phyloP scores from a whole-genome alignment of 371 early-diverging fungal genomes.

The Globomyces sp. region DNA sequence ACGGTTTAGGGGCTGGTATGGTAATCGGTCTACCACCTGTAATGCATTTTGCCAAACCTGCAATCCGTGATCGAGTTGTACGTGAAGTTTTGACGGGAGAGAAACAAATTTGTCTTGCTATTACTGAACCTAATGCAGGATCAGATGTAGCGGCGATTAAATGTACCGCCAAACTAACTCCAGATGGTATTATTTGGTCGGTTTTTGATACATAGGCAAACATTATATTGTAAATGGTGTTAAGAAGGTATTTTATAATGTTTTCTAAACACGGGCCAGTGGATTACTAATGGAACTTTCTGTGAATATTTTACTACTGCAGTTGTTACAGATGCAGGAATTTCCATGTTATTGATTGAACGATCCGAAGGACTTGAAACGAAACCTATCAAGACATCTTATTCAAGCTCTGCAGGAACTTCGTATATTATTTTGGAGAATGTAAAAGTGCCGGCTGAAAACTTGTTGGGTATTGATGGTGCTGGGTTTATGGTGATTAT shows the following conservation, averaged over 20 bases:
- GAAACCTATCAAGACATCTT: constrained; percentile 64
- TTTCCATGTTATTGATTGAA: constrained; percentile 49
- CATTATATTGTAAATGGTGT: constrained; percentile 55
- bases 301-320: constrained; percentile 50
- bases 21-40: constrained; percentile 63
- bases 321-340: constrained; percentile 43
- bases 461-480: constrained; percentile 45
- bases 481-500: constrained; percentile 41
- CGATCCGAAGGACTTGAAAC: constrained; percentile 52
- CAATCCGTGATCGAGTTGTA: constrained; percentile 36
- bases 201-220: constrained; percentile 22
- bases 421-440: constrained; percentile 48
- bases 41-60: constrained; percentile 38
- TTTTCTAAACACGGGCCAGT: constrained; percentile 7
- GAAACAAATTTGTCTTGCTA: constrained; percentile 48
- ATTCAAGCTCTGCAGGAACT: constrained; percentile 57
- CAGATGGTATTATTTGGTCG: constrained; percentile 18
- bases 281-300: constrained; percentile 44
- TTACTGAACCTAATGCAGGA: constrained; percentile 55
- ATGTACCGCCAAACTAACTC: constrained; percentile 41
- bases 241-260: constrained; percentile 25
- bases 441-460: constrained; percentile 52
- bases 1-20: constrained; percentile 42
- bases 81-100: constrained; percentile 37
- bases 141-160: constrained; percentile 46